These are phyloP conservation scores for Pleurotus sapidus DNA, from an alignment of 768 basidiomycete genomes.

Conservation along the genomic window DNA sequence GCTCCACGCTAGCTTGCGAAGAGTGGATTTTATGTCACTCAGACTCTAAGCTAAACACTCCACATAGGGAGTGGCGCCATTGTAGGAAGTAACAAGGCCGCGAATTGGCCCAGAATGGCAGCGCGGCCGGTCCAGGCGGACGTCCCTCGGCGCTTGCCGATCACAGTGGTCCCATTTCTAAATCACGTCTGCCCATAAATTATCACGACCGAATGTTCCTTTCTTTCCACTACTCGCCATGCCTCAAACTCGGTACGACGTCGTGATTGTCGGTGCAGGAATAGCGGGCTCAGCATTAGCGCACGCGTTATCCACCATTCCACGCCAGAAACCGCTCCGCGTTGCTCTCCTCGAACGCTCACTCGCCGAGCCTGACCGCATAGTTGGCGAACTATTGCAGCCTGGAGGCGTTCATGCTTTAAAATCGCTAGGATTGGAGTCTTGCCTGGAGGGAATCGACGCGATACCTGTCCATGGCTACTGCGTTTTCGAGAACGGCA, in stretches of 20 bases:
- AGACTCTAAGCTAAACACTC: too few species aligned
- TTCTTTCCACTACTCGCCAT: background rate
- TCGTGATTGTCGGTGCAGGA: slow-evolving; percentile 90
- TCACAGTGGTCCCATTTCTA: too few species aligned
- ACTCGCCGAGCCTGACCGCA: slow-evolving; percentile 89
- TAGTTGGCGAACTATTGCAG: slow-evolving; percentile 96
- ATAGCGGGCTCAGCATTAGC: slow-evolving; percentile 88
- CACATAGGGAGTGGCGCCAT: too few species aligned
- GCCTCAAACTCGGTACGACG: slow-evolving; percentile 49
- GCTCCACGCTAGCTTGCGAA: background rate
- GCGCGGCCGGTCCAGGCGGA: too few species aligned
- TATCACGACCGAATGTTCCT: too few species aligned
- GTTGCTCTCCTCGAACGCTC: slow-evolving; percentile 91
- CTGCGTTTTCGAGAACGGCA: slow-evolving; percentile 66
- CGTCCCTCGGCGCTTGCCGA: too few species aligned
- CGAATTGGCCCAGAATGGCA: too few species aligned
- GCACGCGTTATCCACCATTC: slow-evolving; percentile 69
- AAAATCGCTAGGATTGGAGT: slow-evolving; percentile 70
- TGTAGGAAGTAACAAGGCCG: too few species aligned
- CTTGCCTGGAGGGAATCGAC: slow-evolving; percentile 83
- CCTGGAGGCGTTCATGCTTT: slow-evolving; percentile 86
- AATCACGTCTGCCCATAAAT: too few species aligned
- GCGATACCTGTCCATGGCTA: slow-evolving; percentile 84
- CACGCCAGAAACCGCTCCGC: slow-evolving; percentile 54
- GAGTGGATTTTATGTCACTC: too few species aligned